Conservation (phyloP, 305 asterid species). For the Fraxinus xanthoxyloides region DNA sequence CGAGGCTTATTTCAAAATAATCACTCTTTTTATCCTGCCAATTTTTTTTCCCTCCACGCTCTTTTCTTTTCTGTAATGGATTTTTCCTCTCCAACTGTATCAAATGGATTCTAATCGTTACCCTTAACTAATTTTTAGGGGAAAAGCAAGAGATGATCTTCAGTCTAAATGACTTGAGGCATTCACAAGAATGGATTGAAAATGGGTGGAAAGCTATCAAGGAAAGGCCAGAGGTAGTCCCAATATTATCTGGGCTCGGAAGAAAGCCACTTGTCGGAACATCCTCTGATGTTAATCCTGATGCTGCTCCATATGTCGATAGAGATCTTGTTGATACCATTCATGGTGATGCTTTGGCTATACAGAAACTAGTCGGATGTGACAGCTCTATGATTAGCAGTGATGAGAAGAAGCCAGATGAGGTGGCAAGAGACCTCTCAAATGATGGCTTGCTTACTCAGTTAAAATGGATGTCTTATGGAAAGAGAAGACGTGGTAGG, state of each 20-base stretch:
- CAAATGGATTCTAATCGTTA: neutral
- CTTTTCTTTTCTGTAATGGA: too few relatives aligned
- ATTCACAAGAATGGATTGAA: slow-evolving; percentile 66
- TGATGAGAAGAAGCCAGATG: slow-evolving; percentile 8
- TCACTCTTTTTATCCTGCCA: neutral
- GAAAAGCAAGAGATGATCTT: slow-evolving; percentile 53
- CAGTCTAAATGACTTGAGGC: slow-evolving; percentile 43
- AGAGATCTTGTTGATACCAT: slow-evolving; percentile 7
- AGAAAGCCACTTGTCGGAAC: neutral
- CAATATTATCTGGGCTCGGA: slow-evolving; percentile 21
- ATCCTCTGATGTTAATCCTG: neutral
- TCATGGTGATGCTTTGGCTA: neutral
- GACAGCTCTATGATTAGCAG: neutral
- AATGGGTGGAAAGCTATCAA: slow-evolving; percentile 52
- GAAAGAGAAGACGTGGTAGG: slow-evolving; percentile 55
- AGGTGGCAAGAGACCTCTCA: slow-evolving; percentile 44
- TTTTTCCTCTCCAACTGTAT: neutral
- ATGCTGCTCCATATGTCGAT: neutral
- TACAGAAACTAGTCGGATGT: slow-evolving; percentile 3
- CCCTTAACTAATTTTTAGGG: slow-evolving; percentile 33
- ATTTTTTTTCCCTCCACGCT: neutral
- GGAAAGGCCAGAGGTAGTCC: slow-evolving; percentile 45
- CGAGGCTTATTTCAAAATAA: neutral
- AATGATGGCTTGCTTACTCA: slow-evolving; percentile 46
- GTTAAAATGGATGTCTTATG: slow-evolving; percentile 65